Evolutionary conservation across 2,329 filamentous ascomycete species (phyloP).

Genomic region (Rutstroemia sp.): DNA sequence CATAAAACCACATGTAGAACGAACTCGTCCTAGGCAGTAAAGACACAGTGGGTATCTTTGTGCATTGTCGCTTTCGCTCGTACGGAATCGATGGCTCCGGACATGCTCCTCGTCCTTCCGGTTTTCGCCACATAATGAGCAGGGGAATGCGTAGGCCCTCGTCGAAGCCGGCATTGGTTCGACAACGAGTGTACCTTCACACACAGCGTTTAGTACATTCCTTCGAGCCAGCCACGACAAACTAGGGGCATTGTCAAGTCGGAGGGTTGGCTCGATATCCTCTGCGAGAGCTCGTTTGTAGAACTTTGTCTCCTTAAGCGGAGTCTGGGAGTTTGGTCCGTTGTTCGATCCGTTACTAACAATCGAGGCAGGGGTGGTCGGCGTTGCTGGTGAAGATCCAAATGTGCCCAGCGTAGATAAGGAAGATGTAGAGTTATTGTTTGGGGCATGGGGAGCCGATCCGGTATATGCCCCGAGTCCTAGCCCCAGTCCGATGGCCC

Average conservation of each 20-base stretch:
- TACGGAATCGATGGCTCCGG: slow-evolving; percentile 81
- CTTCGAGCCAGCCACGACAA: slow-evolving; percentile 90
- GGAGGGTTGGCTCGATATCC: slow-evolving; percentile 89
- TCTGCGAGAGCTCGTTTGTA: slow-evolving; percentile 85
- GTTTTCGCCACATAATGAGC: slow-evolving; percentile 81
- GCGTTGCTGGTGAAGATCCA: slow-evolving; percentile 50
- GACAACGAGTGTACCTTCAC: slow-evolving; percentile 78
- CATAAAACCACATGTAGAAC: slow-evolving; percentile 86
- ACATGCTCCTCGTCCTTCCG: slow-evolving; percentile 64
- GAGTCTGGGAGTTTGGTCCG: slow-evolving; percentile 39
- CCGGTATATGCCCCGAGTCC: slow-evolving; percentile 40
- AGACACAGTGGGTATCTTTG: slow-evolving; percentile 85
- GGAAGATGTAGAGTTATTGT: slow-evolving; percentile 55
- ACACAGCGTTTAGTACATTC: slow-evolving; percentile 74
- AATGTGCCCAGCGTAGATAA: slow-evolving; percentile 43
- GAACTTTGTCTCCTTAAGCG: slow-evolving; percentile 84
- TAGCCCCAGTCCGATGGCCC: slow-evolving; percentile 42
- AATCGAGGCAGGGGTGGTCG: slow-evolving; percentile 48
- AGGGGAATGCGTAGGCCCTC: slow-evolving; percentile 40
- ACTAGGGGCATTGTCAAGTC: slow-evolving; percentile 81
- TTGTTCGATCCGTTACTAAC: slow-evolving; percentile 37
- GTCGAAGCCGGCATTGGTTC: slow-evolving; percentile 67
- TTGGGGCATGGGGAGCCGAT: slow-evolving; percentile 34
- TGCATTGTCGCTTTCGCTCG: slow-evolving; percentile 77
- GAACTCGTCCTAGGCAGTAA: slow-evolving; percentile 76